Base-by-base conservation (phyloP, 2,329 filamentous ascomycete genomes). In the Botrytis aclada region DNA sequence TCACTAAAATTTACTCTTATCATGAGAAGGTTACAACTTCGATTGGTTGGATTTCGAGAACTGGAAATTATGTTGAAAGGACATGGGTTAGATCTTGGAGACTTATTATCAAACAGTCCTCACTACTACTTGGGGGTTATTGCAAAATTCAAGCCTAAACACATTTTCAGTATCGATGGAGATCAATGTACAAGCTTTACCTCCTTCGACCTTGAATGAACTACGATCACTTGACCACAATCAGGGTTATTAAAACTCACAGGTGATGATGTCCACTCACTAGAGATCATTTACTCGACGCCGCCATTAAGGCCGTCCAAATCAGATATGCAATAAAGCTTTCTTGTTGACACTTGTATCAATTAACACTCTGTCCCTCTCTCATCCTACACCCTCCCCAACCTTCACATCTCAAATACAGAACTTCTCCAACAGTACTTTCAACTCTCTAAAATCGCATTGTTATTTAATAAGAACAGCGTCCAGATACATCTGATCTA, bases 91-190 rank as follows among this genome's bases (percentile, higher is more conserved):
- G 25, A 54, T 54, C 12, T 54, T 16, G 25, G 25, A 1, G 12
- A n/a, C 16, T 7, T 5, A n/a, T n/a, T 2, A 16, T 16, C 0
- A n/a, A 25, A n/a, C 5, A 3, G 5, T 54, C 25, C 14, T n/a
- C 25, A n/a, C 47, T 51, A n/a, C 3, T 22, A 4, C 9, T 10
- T 47, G 8, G 7, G 4, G 10, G 25, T 7, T 25, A 51, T 25
- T 7, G 47, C 47, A 51, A 10, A 16, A n/a, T 12, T 5, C 10
- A 51, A 51, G 47, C 25, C 47, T 5, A n/a, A 6, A 14, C 16
- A 3, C 47, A n/a, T n/a, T 6, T n/a, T n/a, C 25, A n/a, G 14
- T n/a, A n/a, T n/a, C 1, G 12, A 51, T n/a, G 4, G 25, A 5
- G 1, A 51, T n/a, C 10, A 16, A 3, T 51, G n/a, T n/a, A 25